These are phyloP conservation scores for Eremomyces bilateralis DNA, from an alignment of 495 filamentous ascomycete genomes.

Conservation along the genomic window DNA sequence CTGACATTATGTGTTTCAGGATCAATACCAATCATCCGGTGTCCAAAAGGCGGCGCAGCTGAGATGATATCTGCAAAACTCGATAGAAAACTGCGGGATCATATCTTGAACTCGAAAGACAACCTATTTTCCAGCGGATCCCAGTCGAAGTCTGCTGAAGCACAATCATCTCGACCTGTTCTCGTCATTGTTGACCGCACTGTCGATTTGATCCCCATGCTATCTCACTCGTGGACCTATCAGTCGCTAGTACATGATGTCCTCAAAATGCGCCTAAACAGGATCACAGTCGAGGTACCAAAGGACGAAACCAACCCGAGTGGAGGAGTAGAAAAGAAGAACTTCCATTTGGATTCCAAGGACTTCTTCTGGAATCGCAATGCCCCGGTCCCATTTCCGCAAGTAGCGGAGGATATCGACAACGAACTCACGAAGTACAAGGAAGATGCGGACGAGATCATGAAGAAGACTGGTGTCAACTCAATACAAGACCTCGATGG, in stretches of 20 bases:
- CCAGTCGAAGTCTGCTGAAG: too few species aligned
- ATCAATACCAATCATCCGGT: constrained; percentile 82
- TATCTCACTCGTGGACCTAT: constrained; percentile 98
- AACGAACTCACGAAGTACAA: constrained; percentile 82
- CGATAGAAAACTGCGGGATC: constrained; percentile 87
- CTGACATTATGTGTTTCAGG: constrained; percentile 21
- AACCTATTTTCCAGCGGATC: constrained; percentile 58
- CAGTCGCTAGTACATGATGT: constrained; percentile 92
- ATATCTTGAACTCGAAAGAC: constrained; percentile 91
- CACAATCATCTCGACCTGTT: too few species aligned
- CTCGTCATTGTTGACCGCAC: constrained; percentile 85
- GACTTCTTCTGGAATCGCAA: constrained; percentile 98
- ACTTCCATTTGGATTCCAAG: constrained; percentile 72
- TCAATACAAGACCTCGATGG: constrained; percentile 86
- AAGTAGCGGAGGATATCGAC: constrained; percentile 93
- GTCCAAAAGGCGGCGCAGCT: constrained; percentile 75
- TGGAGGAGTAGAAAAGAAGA: constrained; percentile 53
- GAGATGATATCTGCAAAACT: constrained; percentile 87
- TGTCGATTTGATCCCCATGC: constrained; percentile 92
- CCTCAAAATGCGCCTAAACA: constrained; percentile 78
- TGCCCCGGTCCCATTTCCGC: constrained; percentile 78
- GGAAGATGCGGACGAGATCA: constrained; percentile 86
- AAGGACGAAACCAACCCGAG: constrained; percentile 52
- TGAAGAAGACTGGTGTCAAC: constrained; percentile 79
- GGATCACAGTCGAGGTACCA: constrained; percentile 78